Evolutionary conservation across 2,329 filamentous ascomycete genomes (phyloP), one percentile per base, ranked within the genome.

Genomic region (Didymella glomerata): DNA sequence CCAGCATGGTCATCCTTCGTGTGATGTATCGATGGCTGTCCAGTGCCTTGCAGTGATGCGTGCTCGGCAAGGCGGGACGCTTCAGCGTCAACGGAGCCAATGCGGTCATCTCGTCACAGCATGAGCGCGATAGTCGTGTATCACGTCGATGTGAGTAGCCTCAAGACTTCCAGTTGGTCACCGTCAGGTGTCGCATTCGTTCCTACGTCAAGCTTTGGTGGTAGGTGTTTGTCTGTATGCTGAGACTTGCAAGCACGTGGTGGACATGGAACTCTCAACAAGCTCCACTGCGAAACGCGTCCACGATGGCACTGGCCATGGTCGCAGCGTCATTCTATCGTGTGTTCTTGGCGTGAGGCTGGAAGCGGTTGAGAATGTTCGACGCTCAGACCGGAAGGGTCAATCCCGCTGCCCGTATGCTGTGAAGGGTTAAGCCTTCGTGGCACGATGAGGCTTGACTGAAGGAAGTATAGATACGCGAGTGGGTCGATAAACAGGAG

Each of bases 351-450:
- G 48, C 36, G 18, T 41, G 36, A 41, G 16, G n/a, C 16, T 41
- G 25, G 34, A 30, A 18, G n/a, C 5, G 8, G 13, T 41, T 22
- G 48, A 41, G 10, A 11, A 22, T 34, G 2, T 50, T 20, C 11
- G 24, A 20, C 48, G 36, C 36, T 41, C 48, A 30, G 34, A 50
- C 48, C 36, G 36, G 36, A 22, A 30, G 36, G n/a, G 11, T 14
- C 24, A 24, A 28, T 6, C n/a, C 22, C 28, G 18, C 27, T 24
- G 13, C 11, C 24, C 24, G 24, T 10, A 4, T 41, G n/a, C 48
- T 41, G 24, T 30, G 36, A 49, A 41, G n/a, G 36, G n/a, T 20
- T 24, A 48, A 28, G 22, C 32, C 14, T 48, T 7, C 13, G 14
- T 18, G 24, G 22, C 4, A 48, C 11, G 47, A 28, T 9, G 22